Base-by-base conservation (phyloP, 371 early-diverging fungal genomes). In the Zopfochytrium polystomum region DNA sequence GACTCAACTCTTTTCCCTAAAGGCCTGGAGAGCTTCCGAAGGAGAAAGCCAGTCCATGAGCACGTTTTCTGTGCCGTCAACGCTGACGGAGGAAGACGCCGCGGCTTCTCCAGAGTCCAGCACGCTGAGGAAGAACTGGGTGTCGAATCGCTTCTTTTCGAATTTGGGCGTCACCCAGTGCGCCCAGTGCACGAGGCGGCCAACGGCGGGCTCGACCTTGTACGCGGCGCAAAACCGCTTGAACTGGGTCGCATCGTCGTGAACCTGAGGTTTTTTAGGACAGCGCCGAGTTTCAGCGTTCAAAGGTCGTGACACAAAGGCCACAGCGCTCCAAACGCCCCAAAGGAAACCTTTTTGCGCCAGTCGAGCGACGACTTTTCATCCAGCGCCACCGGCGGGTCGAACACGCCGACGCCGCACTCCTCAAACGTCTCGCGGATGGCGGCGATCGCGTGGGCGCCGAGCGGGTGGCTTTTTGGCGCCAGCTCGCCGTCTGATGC, bases 371-470 rank as follows among this genome's bases (percentile, higher is more conserved):
- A 65, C 70, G 20, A 66, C 58, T 25, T 63, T 61, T n/a, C n/a
- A n/a, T n/a, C n/a, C n/a, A n/a, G n/a, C n/a, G n/a, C n/a, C n/a
- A n/a, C n/a, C n/a, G n/a, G n/a, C n/a, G n/a, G n/a, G 20, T 75
- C 62, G 11, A 80, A 71, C 30, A 89, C 65, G 22, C 84, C 63
- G 11, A 92, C 63, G 0, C 90, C 90, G 4, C 86, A 84, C 59
- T 92, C 92, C 67, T 92, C 92, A 68, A 84, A 87, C 1, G 91
- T 88, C 64, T 90, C 92, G 20, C 90, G 85, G 33, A 90, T 75
- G 3, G 91, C 90, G 61, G 89, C 89, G 27, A 87, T 38, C 31
- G 11, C 7, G 15, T 32, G 0, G n/a, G 26, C 6, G n/a, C 47
- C 23, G 79, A 50, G 74, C 63, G 27, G 76, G 63, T 43, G 1